Evolutionary conservation across 345 rosid species (phyloP).

Genomic region (Linum tenue): DNA sequence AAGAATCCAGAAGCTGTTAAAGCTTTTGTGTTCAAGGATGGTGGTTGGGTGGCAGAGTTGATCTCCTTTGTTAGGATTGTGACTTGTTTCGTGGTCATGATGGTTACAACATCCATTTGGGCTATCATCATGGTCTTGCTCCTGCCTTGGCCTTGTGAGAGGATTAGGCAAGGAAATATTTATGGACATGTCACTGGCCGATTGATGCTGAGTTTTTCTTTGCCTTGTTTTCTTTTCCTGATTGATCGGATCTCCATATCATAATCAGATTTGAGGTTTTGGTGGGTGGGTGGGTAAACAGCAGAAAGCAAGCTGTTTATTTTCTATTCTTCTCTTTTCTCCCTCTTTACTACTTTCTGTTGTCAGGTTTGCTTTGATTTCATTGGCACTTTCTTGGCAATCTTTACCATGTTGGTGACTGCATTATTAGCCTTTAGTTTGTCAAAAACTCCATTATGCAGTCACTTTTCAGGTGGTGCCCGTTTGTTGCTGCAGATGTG

Average conservation of each 20-base stretch:
- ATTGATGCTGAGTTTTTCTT: conserved; percentile 33
- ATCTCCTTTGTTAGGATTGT: conserved; percentile 38
- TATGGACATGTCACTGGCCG: conserved; percentile 55
- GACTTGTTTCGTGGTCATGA: conserved; percentile 37
- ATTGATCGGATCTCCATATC: too few relatives aligned
- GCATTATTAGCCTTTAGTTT: too few relatives aligned
- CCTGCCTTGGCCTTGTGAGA: conserved; percentile 43
- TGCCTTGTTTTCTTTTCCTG: background rate
- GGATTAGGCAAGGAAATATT: conserved; percentile 44
- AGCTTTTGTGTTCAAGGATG: conserved; percentile 25
- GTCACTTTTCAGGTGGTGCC: too few relatives aligned
- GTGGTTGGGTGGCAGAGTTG: conserved; percentile 34
- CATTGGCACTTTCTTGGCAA: too few relatives aligned
- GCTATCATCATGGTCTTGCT: conserved; percentile 33
- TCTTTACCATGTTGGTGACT: too few relatives aligned
- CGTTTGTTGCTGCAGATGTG: conserved; percentile 46
- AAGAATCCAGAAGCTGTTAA: conserved; percentile 2
- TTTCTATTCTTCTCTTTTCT: too few relatives aligned
- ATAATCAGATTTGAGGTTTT: too few relatives aligned
- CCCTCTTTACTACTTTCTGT: too few relatives aligned
- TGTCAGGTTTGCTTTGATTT: too few relatives aligned
- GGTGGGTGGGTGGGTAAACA: too few relatives aligned
- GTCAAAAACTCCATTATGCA: too few relatives aligned
- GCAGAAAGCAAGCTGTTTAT: too few relatives aligned
- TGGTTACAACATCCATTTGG: conserved; percentile 43